Evolutionary conservation across 2,329 filamentous ascomycete genomes (phyloP).

Genomic region (Stemphylium lycopersici): DNA sequence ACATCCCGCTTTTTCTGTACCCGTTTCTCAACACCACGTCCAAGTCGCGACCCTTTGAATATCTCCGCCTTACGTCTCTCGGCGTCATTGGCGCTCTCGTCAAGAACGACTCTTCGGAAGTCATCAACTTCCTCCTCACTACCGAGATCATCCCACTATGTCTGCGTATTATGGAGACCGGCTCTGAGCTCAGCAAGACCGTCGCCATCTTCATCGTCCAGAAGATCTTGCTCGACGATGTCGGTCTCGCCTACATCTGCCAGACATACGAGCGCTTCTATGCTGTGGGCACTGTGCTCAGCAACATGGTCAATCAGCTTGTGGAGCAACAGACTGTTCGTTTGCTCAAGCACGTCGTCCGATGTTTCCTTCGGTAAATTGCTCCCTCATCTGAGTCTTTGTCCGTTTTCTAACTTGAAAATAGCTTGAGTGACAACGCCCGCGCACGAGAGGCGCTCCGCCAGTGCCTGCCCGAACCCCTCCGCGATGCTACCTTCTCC

Average conservation of each 20-base stretch:
- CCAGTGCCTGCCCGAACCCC: constrained; percentile 95
- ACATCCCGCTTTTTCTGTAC: constrained; percentile 97
- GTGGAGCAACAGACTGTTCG: constrained; percentile 97
- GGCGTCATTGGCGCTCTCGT: constrained; percentile 96
- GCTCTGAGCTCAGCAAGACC: constrained; percentile 96
- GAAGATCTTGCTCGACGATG: constrained; percentile 96
- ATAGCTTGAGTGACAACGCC: constrained; percentile 93
- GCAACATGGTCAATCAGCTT: constrained; percentile 97
- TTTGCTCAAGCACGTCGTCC: constrained; percentile 94
- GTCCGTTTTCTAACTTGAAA: constrained; percentile 19
- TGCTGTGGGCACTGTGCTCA: constrained; percentile 93
- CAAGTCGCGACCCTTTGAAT: constrained; percentile 96
- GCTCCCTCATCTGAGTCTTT: neutral
- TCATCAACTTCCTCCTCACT: constrained; percentile 98
- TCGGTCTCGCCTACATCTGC: constrained; percentile 96
- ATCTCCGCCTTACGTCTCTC: constrained; percentile 91
- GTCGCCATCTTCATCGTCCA: constrained; percentile 99
- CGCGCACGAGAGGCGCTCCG: constrained; percentile 91
- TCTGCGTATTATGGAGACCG: constrained; percentile 98
- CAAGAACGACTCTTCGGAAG: constrained; percentile 97
- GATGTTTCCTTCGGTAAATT: constrained; percentile 89
- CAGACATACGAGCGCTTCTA: constrained; percentile 99
- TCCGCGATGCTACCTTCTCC: constrained; percentile 97
- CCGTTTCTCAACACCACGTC: constrained; percentile 98
- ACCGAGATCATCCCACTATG: constrained; percentile 98